phyloP scores from a whole-genome alignment of 345 rosid species.

The Camelina neglecta region DNA sequence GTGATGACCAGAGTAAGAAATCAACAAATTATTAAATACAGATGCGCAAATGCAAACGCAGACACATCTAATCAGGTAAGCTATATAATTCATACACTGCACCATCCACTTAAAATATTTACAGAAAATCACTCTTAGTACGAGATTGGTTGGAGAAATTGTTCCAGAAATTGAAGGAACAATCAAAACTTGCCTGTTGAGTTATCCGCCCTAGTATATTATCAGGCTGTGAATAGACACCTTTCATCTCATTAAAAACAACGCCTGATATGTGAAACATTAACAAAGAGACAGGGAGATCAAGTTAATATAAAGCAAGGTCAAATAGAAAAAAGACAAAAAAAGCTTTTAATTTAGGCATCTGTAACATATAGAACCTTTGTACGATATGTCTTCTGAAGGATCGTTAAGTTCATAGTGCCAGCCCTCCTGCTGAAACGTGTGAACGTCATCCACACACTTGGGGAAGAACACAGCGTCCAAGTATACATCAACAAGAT shows the following conservation, averaged over 20 bases:
- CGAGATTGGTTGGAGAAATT: not conserved
- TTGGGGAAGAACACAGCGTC: slow-evolving; percentile 98
- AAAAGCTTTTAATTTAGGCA: not conserved
- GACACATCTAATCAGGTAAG: slow-evolving; percentile 15
- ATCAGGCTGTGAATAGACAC: slow-evolving; percentile 99
- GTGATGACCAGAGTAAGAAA: slow-evolving; percentile 1
- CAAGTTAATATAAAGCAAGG: not conserved
- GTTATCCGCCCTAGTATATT: slow-evolving; percentile 76
- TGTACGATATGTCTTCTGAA: slow-evolving; percentile 84
- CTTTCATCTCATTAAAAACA: slow-evolving; percentile 98
- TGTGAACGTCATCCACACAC: slow-evolving; percentile 81
- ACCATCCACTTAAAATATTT: not conserved
- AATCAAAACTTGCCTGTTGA: slow-evolving; percentile 64
- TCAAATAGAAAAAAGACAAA: no score
- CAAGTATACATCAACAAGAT: slow-evolving; percentile 90
- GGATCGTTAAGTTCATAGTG: slow-evolving; percentile 87
- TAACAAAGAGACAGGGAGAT: slow-evolving; percentile 19
- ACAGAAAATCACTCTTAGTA: not conserved
- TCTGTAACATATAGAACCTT: slow-evolving; percentile 54
- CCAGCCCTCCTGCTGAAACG: slow-evolving; percentile 96
- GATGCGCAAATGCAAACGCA: not conserved
- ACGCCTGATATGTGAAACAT: slow-evolving; percentile 62
- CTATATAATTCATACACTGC: slow-evolving; percentile 13
- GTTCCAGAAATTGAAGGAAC: not conserved
- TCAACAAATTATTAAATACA: not conserved